A percentile compares a stretch with the other conserved stretches of the same genome.
Evolutionary conservation across 495 filamentous ascomycete genomes (phyloP).

Genomic region (Penicillium canariense): DNA sequence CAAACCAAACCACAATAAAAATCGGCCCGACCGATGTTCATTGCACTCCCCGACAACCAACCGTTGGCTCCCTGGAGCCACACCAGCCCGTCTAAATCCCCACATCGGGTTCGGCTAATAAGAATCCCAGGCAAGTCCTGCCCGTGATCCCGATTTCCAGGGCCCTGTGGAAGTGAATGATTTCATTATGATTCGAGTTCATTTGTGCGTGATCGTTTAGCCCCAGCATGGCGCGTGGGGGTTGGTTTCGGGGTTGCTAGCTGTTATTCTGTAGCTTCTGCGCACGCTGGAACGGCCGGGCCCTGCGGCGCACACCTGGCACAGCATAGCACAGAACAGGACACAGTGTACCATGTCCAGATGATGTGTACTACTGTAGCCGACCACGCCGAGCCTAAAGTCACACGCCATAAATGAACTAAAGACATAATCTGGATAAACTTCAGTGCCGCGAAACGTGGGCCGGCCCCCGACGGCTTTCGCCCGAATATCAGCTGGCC

Average conservation of each 20-base stretch:
- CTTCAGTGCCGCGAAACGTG: too few species aligned
- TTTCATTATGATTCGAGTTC: not conserved
- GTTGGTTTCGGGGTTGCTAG: too few species aligned
- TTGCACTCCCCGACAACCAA: not conserved
- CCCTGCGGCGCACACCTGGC: too few species aligned
- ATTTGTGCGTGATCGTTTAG: not conserved
- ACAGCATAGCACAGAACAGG: too few species aligned
- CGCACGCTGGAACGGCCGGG: too few species aligned
- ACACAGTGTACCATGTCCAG: too few species aligned
- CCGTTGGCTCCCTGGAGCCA: not conserved
- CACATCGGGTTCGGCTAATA: constrained; percentile 18
- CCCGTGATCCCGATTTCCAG: constrained; percentile 17
- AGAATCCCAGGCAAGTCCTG: not conserved
- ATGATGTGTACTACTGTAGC: too few species aligned
- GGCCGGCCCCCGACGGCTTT: not conserved
- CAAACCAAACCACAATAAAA: not conserved
- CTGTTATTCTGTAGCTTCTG: too few species aligned
- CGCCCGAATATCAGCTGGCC: not conserved
- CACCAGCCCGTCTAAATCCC: not conserved
- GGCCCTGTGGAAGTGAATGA: not conserved
- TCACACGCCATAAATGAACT: too few species aligned
- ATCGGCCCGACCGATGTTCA: not conserved
- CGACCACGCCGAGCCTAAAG: too few species aligned
- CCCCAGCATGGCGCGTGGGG: not conserved
- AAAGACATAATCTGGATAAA: not conserved